These are phyloP conservation scores for Eutrema japonicum DNA, from an alignment of 345 rosid genomes.

Conservation along the genomic window DNA sequence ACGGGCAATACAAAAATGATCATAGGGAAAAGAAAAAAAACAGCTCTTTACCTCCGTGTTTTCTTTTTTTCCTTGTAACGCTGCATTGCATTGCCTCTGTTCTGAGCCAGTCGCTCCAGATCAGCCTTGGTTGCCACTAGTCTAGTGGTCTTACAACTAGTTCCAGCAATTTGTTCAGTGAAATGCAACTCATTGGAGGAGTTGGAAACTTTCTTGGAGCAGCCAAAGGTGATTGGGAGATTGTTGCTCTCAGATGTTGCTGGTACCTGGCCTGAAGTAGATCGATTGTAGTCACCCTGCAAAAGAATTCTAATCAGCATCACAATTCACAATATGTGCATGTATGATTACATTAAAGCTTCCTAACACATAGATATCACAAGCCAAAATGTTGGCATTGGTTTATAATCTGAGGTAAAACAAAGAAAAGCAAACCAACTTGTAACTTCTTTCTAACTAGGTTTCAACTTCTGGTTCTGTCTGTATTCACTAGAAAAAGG, in stretches of 20 bases:
- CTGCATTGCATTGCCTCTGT: conserved; percentile 87
- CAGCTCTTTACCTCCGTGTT: conserved; percentile 61
- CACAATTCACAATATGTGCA: not conserved
- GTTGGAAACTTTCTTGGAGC: conserved; percentile 46
- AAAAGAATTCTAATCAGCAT: conserved; percentile 22
- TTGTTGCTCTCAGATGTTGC: conserved; percentile 65
- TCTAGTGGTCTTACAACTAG: conserved; percentile 47
- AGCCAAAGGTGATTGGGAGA: conserved; percentile 47
- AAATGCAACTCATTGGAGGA: conserved; percentile 50
- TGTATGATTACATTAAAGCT: not conserved
- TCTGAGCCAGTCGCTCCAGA: conserved; percentile 61
- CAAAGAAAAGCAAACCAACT: not conserved
- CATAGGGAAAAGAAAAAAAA: not conserved
- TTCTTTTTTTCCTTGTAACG: conserved; percentile 96
- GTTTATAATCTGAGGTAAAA: not conserved
- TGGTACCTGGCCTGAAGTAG: conserved; percentile 51
- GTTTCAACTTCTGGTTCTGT: not conserved
- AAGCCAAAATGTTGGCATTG: conserved; percentile 2
- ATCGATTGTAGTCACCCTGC: conserved; percentile 59
- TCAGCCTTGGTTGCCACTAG: conserved; percentile 59
- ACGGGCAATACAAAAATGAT: not conserved
- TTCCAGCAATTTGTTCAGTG: conserved; percentile 45
- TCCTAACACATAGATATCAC: conserved; percentile 10
- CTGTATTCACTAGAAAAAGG: not conserved
- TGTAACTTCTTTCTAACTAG: not conserved